These are phyloP conservation scores for Aspergillus aculeatinus DNA, from an alignment of 2,329 filamentous ascomycete genomes.

Conservation along the genomic window DNA sequence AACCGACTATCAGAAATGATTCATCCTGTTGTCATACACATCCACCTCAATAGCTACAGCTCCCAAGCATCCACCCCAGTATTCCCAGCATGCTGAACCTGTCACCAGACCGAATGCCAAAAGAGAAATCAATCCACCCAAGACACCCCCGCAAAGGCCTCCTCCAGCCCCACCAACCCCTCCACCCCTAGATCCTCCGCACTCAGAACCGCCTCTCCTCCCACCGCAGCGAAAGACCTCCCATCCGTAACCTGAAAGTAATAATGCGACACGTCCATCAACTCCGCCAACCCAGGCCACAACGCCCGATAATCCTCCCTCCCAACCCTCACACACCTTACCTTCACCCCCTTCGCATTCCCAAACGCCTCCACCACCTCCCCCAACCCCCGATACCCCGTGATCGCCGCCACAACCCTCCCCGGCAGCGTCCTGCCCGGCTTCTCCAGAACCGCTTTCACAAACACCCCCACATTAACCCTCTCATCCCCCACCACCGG, in stretches of 20 bases:
- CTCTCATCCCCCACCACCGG: neutral
- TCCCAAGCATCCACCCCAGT: no score
- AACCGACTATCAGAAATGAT: no score
- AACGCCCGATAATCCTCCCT: slow-evolving; percentile 29
- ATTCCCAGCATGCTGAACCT: no score
- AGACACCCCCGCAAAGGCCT: neutral
- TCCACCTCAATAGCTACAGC: no score
- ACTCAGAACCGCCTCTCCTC: neutral
- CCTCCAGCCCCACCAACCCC: slow-evolving; percentile 1
- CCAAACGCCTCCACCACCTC: neutral
- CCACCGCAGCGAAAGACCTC: neutral
- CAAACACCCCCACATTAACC: neutral
- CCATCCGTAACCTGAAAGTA: slow-evolving; percentile 2
- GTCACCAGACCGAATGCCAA: no score
- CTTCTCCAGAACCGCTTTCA: neutral
- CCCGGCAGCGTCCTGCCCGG: neutral
- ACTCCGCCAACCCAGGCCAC: slow-evolving; percentile 31
- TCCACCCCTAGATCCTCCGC: neutral
- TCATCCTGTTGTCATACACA: no score
- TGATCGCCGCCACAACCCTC: neutral
- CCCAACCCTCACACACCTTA: slow-evolving; percentile 25
- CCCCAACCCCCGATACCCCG: neutral
- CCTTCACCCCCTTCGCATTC: neutral
- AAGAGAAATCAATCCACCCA: no score
- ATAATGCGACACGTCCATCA: slow-evolving; percentile 23